Evolutionary conservation across 805 yeast genomes (phyloP), one percentile per base, ranked within the genome.

Genomic region (Diddensiella caesifluorescens): DNA sequence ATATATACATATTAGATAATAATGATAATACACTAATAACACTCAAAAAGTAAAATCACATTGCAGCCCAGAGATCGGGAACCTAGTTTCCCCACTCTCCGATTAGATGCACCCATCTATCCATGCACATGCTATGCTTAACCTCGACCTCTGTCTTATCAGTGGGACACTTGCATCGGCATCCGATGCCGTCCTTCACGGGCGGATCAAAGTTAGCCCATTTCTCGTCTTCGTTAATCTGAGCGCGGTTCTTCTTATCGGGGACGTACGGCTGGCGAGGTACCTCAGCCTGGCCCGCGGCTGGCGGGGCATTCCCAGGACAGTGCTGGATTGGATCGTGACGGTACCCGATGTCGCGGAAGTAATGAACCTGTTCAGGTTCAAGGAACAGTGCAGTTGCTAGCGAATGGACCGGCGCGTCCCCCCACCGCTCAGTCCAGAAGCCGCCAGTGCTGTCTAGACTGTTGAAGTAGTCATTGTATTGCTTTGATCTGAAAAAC

Each of bases 361-460:
- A 90, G 63, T 88, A 90, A 63, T 90, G 97, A 6, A 90, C 67
- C 44, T 89, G 85, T 2, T 74, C 66, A 2, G 79, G 61, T 45
- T 82, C 71, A 31, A 89, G 65, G 53, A 83, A 69, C 73, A 92
- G 70, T 0, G 87, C 90, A 4, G 83, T 75, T 0, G 94, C 97
- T 18, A 92, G 62, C 0, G 96, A 81, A 60, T 88, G 97, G 3
- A 90, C 79, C 0, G 97, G 95, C 0, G 97, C 96, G 69, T 90
- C 97, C 1, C 97, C 97, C 97, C 97, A 90, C 55, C 98, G 68
- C 60, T 92, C 96, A 41, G 74, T 72, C 71, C 79, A 88, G 57
- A 90, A 89, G 0, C 97, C 97, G 7, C 89, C 86, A 3, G 78
- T 65, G 5, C 61, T 38, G 42, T 92, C 97, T 37, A 90, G 62